A percentile compares a stretch with the other conserved stretches of the same genome.
phyloP scores from a whole-genome alignment of 768 basidiomycete species.

The Leccinum subtestaceum region DNA sequence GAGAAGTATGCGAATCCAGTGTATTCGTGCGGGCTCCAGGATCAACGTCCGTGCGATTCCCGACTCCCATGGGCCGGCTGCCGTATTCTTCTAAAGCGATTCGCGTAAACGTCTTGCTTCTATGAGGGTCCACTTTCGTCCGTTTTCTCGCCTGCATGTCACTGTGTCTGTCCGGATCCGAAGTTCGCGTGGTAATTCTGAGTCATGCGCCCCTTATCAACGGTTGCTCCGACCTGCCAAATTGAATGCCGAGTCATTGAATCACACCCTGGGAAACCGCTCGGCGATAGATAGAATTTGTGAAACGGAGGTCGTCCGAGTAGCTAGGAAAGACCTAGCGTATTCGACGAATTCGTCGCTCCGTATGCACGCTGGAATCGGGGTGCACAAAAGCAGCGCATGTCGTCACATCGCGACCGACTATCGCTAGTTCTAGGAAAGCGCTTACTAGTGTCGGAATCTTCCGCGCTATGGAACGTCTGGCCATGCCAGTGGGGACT shows the following conservation, averaged over 20 bases:
- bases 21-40: neutral
- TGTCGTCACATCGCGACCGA: neutral
- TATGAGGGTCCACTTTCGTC: neutral
- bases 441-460: too few species aligned
- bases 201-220: neutral
- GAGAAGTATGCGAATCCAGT: conserved; percentile 2
- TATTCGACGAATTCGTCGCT: conserved; percentile 1
- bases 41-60: conserved; percentile 6
- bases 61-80: neutral
- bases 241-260: neutral
- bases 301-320: conserved; percentile 1
- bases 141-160: neutral
- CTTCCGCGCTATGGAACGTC: too few species aligned
- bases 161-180: neutral
- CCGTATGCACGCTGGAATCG: neutral
- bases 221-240: neutral
- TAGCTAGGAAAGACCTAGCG: conserved; percentile 1
- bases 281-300: neutral
- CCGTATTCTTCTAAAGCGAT: neutral
- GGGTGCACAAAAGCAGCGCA: neutral
- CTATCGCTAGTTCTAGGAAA: neutral
- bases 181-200: neutral
- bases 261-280: neutral
- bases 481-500: too few species aligned
- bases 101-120: conserved; percentile 8